Conservation (phyloP, 108 stramenopile species). For the Nannochloropsis salina region DNA sequence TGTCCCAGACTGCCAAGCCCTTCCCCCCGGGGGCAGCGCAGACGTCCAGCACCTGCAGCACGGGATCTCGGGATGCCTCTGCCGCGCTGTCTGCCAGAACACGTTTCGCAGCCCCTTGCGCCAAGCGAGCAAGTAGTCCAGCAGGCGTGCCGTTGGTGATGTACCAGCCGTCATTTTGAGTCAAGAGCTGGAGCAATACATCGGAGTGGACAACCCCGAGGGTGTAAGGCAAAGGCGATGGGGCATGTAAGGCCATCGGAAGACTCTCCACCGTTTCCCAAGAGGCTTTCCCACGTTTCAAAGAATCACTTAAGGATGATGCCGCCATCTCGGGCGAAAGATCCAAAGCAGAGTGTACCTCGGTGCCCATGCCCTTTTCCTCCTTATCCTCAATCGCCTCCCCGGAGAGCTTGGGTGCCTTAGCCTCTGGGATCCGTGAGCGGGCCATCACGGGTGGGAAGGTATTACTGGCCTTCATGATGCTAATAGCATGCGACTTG, state of each 20-base stretch:
- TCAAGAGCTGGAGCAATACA: background rate
- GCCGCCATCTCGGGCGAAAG: background rate
- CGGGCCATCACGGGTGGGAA: background rate
- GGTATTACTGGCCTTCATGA: background rate
- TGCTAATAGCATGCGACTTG: background rate
- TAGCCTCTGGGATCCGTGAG: background rate
- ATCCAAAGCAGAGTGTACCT: background rate
- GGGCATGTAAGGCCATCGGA: background rate
- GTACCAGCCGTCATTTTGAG: background rate
- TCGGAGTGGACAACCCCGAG: background rate
- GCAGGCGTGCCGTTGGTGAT: constrained; percentile 6
- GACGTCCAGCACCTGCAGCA: background rate
- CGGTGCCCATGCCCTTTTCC: background rate
- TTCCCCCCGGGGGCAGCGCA: background rate
- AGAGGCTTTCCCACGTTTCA: background rate
- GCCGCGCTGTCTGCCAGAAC: background rate
- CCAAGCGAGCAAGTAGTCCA: background rate
- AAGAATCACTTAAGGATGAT: background rate
- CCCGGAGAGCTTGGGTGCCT: background rate
- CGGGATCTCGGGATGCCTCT: background rate
- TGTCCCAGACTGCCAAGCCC: background rate
- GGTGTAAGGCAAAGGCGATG: background rate
- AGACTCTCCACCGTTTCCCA: background rate
- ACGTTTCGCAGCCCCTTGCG: constrained; percentile 2
- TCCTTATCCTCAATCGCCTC: background rate